These are phyloP conservation scores for Ogataea allantospora DNA, from an alignment of 805 yeast genomes.

Conservation along the genomic window DNA sequence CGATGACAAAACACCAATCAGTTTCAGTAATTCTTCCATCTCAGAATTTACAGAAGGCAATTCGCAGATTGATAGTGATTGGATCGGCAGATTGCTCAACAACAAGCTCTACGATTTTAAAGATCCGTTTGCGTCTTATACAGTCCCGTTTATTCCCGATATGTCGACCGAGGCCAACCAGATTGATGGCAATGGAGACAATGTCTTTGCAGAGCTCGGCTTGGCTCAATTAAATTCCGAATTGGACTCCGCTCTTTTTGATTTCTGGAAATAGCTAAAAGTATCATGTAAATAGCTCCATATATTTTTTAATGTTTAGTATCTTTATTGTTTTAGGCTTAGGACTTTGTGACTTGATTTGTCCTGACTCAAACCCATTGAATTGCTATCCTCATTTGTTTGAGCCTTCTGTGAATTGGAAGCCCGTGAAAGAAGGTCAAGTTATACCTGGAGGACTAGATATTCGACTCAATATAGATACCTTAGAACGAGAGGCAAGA, in stretches of 20 bases:
- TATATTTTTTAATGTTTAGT: not conserved
- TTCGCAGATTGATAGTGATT: conserved; percentile 9
- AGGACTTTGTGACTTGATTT: conserved; percentile 31
- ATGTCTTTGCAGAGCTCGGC: not conserved
- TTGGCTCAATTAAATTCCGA: not conserved
- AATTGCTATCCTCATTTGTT: conserved; percentile 68
- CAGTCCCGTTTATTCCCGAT: not conserved
- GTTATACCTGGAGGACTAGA: conserved; percentile 78
- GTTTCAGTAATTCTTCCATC: not conserved
- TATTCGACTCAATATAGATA: conserved; percentile 70
- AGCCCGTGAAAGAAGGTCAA: conserved; percentile 65
- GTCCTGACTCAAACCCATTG: conserved; percentile 40
- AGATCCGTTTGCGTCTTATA: conserved; percentile 1
- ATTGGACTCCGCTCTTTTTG: not conserved
- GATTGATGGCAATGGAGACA: too few species aligned
- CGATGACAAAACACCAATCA: not conserved
- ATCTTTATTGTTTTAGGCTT: not conserved
- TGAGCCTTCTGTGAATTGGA: conserved; percentile 68
- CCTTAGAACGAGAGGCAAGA: conserved; percentile 69
- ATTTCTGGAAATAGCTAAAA: not conserved
- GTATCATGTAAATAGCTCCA: not conserved
- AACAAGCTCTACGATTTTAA: conserved; percentile 3
- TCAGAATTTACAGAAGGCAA: not conserved
- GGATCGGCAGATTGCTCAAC: conserved; percentile 15
- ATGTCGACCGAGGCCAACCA: too few species aligned